Percentiles rank a stretch among this genome's conserved stretches.
These are phyloP conservation scores for Aphanocladium album DNA, from an alignment of 2,329 filamentous ascomycete species.

Conservation along the genomic window DNA sequence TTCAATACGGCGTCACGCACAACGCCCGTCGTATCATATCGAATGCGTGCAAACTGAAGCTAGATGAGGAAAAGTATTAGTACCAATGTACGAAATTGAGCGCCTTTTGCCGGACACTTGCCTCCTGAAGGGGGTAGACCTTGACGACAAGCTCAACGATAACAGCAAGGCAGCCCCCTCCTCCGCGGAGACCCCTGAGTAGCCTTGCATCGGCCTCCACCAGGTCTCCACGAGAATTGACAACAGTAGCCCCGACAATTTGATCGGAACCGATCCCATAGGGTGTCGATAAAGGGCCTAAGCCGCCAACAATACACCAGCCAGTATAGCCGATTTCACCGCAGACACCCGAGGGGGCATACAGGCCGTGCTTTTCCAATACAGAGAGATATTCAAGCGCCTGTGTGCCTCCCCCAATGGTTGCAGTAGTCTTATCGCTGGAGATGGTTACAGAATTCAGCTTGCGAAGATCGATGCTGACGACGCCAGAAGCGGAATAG, in stretches of 20 bases:
- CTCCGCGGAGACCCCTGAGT: constrained; percentile 24
- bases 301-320: constrained; percentile 31
- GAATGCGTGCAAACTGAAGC: constrained; percentile 16
- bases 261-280: constrained; percentile 32
- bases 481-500: neutral
- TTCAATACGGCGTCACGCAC: too few relatives aligned
- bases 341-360: constrained; percentile 15
- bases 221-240: constrained; percentile 22
- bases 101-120: neutral
- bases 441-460: constrained; percentile 8
- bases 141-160: constrained; percentile 23
- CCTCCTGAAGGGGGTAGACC: constrained; percentile 16
- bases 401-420: constrained; percentile 9
- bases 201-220: constrained; percentile 23
- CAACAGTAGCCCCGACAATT: constrained; percentile 27
- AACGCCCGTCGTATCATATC: constrained; percentile 27
- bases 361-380: constrained; percentile 7
- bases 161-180: constrained; percentile 21
- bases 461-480: constrained; percentile 12
- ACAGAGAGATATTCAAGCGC: neutral
- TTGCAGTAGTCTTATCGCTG: neutral
- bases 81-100: neutral
- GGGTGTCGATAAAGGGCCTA: constrained; percentile 23
- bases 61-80: neutral
- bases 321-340: constrained; percentile 28